Evolutionary conservation across 306 rosid species (phyloP), one percentile per base, ranked within the genome.

Genomic region (Rosa chinensis): DNA sequence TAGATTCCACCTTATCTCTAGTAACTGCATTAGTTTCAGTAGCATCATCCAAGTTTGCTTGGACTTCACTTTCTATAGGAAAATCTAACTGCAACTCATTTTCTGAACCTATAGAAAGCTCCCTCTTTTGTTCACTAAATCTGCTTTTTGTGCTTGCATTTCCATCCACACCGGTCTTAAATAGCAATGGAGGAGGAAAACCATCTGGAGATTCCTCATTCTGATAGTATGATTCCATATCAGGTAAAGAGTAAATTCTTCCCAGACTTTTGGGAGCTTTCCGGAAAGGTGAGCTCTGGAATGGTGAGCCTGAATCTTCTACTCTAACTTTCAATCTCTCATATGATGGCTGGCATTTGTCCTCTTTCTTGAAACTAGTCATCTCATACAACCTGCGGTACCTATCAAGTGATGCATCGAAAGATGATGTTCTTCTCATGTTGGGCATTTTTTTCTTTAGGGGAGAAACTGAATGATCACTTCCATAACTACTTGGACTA

Each of bases 191-290:
- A 11, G 87, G 75, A 32, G 88, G 85, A 63, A 71, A 82, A 75
- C 25, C 5, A 63, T 35, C 66, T 43, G 79, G 45, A 82, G 82
- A 68, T 50, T 86, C 93, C 58, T 84, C 92, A 63, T 17, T 77
- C n/a, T 71, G 88, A 71, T 82, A 64, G 72, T 75, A 78, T n/a
- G 89, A 73, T 75, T 84, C 82, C 2, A 93, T 69, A 77, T 87
- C 89, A 78, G 93, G 95, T 17, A 91, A 66, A 28, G 98, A 93
- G 45, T 69, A 87, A 80, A 90, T 85, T 85, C 98, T 87, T 49
- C 82, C 64, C 17, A 93, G 64, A 40, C 83, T 64, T 80, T 89
- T 90, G 20, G 83, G 81, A 43, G 87, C 79, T 39, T 47, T 25
- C 53, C 17, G 66, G 13, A 84, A 12, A 53, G 78, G 1, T 2